These are phyloP conservation scores for Populus ilicifolia DNA, from an alignment of 345 rosid genomes.

Conservation along the genomic window DNA sequence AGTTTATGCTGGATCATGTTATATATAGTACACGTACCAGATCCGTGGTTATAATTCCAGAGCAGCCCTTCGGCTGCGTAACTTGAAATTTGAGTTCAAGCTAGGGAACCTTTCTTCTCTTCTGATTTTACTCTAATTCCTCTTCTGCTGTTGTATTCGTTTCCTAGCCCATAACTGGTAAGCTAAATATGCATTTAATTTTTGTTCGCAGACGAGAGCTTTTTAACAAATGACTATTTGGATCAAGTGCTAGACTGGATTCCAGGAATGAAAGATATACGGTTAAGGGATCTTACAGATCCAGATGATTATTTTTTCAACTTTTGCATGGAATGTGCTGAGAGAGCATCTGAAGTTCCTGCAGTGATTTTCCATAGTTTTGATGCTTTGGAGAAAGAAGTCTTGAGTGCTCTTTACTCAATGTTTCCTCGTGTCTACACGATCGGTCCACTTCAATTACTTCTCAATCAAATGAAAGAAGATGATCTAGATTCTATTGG, in stretches of 20 bases:
- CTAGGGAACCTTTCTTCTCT: no score
- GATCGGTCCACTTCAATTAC: conserved; percentile 1
- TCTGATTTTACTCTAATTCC: no score
- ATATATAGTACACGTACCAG: no score
- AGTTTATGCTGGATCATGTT: no score
- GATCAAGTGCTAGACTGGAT: neutral
- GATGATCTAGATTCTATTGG: neutral
- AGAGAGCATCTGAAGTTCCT: neutral
- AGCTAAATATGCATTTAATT: neutral
- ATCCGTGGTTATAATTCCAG: neutral
- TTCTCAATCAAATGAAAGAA: neutral
- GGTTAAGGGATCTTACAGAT: neutral
- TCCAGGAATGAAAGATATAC: neutral
- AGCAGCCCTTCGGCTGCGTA: neutral
- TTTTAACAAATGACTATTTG: neutral
- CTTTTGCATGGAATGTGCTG: neutral
- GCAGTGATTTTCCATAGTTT: conserved; percentile 8
- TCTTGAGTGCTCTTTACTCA: neutral
- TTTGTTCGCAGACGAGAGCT: neutral
- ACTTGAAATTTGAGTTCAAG: no score
- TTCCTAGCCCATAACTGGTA: no score
- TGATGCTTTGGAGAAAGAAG: conserved; percentile 2
- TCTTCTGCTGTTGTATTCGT: neutral
- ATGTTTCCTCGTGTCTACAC: neutral
- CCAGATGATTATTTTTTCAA: neutral